Evolutionary conservation across 345 rosid species (phyloP).

Genomic region (Citrus cavaleriei): DNA sequence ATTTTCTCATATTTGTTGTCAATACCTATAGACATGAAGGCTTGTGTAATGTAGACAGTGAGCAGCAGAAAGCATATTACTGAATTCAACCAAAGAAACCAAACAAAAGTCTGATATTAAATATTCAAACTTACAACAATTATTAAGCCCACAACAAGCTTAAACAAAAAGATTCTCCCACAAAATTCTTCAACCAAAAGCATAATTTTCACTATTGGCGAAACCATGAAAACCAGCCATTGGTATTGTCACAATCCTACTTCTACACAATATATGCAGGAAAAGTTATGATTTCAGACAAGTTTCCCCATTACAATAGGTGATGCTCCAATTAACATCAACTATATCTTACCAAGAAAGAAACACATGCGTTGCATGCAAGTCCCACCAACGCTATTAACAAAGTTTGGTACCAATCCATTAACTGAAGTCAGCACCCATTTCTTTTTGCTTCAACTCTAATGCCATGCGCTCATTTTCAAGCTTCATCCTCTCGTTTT

Average conservation of each 20-base stretch:
- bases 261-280: constrained; percentile 26
- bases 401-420: constrained; percentile 3
- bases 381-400: constrained; percentile 3
- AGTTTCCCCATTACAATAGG: constrained; percentile 8
- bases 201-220: constrained; percentile 9
- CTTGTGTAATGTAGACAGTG: not conserved
- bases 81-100: constrained; percentile 6
- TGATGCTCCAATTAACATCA: constrained; percentile 15
- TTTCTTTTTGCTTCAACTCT: constrained; percentile 58
- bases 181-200: constrained; percentile 21
- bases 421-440: constrained; percentile 29
- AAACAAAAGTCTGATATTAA: constrained; percentile 1
- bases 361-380: constrained; percentile 3
- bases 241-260: constrained; percentile 14
- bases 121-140: constrained; percentile 11
- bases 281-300: constrained; percentile 9
- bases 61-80: not conserved
- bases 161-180: not conserved
- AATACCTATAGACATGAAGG: not conserved
- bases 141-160: constrained; percentile 7
- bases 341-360: constrained; percentile 29
- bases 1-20: not conserved
- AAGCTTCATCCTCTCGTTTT: constrained; percentile 87
- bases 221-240: constrained; percentile 17
- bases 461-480: constrained; percentile 76